A percentile compares a stretch with the other conserved stretches of the same genome.
phyloP scores from a whole-genome alignment of 495 filamentous ascomycete genomes.

The Parathielavia appendiculata region DNA sequence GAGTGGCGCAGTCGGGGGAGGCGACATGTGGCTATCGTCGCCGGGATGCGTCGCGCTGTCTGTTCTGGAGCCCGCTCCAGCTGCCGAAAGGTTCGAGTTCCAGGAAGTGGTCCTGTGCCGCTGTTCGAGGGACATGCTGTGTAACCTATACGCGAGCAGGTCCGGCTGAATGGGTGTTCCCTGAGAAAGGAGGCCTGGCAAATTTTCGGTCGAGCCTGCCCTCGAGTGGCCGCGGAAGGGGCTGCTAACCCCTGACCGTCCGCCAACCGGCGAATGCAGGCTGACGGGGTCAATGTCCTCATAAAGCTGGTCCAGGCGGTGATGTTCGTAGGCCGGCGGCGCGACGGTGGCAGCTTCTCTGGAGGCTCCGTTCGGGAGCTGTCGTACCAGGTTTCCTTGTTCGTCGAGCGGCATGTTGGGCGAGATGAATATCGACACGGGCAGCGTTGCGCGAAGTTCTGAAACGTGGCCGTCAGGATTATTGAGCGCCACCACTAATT shows the following conservation, averaged over 20 bases:
- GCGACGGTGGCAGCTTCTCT: constrained; percentile 50
- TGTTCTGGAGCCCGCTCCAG: constrained; percentile 25
- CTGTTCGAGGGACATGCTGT: constrained; percentile 50
- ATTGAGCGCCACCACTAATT: constrained; percentile 76
- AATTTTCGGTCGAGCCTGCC: constrained; percentile 71
- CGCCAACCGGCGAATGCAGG: constrained; percentile 65
- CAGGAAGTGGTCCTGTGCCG: constrained; percentile 34
- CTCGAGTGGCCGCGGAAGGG: constrained; percentile 72
- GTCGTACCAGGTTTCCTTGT: constrained; percentile 62
- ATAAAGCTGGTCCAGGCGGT: constrained; percentile 83
- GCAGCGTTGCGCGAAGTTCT: constrained; percentile 82
- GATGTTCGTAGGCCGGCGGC: constrained; percentile 82
- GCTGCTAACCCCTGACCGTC: constrained; percentile 64
- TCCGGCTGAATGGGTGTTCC: constrained; percentile 53
- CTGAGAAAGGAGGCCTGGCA: constrained; percentile 44
- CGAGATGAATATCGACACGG: constrained; percentile 88
- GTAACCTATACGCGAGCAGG: constrained; percentile 58
- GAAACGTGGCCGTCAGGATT: constrained; percentile 93
- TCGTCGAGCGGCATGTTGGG: constrained; percentile 81
- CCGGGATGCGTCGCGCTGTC: constrained; percentile 32
- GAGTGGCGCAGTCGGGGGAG: constrained; percentile 33
- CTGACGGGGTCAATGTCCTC: constrained; percentile 72
- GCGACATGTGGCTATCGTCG: constrained; percentile 28
- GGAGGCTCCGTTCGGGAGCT: constrained; percentile 40
- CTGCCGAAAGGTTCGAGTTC: constrained; percentile 26